Evolutionary conservation across 257 asterid species (phyloP).

Genomic region (Solanum okadae): DNA sequence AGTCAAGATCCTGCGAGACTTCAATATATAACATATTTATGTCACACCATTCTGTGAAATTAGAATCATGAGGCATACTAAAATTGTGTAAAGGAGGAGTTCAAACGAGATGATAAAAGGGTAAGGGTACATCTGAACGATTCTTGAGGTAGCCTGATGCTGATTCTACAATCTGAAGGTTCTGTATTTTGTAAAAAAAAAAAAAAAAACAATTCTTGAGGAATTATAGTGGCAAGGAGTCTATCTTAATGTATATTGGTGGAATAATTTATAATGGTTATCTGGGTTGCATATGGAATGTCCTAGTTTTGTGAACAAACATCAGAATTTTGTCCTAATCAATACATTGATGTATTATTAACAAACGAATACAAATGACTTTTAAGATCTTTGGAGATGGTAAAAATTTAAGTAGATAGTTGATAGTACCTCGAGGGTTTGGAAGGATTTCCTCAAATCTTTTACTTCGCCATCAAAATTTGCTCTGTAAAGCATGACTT

Average conservation of each 20-base stretch:
- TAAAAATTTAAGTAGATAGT: not conserved
- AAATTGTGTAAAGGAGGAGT: not conserved
- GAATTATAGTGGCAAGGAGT: not conserved
- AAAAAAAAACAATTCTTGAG: not conserved
- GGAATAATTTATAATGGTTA: not conserved
- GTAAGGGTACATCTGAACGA: not conserved
- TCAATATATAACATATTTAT: not conserved
- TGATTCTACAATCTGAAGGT: not conserved
- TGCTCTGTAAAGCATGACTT: conserved; percentile 89
- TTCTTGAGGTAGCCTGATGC: not conserved
- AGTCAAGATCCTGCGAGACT: not conserved
- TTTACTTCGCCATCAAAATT: conserved; percentile 81
- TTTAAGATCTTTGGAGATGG: not conserved
- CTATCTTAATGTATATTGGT: not conserved
- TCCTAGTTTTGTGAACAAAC: not conserved
- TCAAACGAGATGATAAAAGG: not conserved
- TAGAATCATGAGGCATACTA: not conserved
- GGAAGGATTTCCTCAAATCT: conserved; percentile 72
- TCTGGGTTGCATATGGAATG: not conserved
- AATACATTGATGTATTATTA: not conserved
- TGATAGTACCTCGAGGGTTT: conserved; percentile 68
- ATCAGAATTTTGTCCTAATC: not conserved
- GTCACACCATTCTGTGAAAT: not conserved
- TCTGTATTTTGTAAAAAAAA: not conserved
- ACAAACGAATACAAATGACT: not conserved